Conservation (phyloP, 495 filamentous ascomycete species). For the Penicillium waksmanii region DNA sequence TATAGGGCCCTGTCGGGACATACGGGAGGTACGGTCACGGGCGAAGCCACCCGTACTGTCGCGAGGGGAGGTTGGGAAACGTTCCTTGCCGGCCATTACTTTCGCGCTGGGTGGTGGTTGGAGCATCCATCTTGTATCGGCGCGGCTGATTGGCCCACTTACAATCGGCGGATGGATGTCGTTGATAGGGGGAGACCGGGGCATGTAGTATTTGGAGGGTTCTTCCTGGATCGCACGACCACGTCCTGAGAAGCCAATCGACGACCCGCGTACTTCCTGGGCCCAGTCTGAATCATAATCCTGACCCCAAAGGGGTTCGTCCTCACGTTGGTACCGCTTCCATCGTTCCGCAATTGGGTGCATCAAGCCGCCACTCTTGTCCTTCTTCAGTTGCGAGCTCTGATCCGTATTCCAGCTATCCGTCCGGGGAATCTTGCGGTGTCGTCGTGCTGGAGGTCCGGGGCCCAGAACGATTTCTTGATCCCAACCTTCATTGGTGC, state of each 20-base stretch:
- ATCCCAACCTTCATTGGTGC: slow-evolving; percentile 82
- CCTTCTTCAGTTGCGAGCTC: slow-evolving; percentile 32
- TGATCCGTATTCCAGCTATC: slow-evolving; percentile 54
- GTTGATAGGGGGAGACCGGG: slow-evolving; percentile 79
- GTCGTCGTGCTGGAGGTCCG: slow-evolving; percentile 62
- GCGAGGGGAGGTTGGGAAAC: slow-evolving; percentile 44
- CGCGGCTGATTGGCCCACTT: slow-evolving; percentile 67
- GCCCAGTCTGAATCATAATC: slow-evolving; percentile 57
- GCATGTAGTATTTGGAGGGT: slow-evolving; percentile 62
- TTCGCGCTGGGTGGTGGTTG: slow-evolving; percentile 83
- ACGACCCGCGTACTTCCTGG: slow-evolving; percentile 50
- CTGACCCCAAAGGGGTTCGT: slow-evolving; percentile 80
- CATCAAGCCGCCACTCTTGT: slow-evolving; percentile 36
- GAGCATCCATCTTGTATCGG: slow-evolving; percentile 85
- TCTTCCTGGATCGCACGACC: slow-evolving; percentile 44
- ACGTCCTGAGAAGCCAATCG: slow-evolving; percentile 56
- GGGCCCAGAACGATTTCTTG: slow-evolving; percentile 85
- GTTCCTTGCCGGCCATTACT: slow-evolving; percentile 82
- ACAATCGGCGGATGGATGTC: slow-evolving; percentile 87
- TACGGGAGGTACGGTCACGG: slow-evolving; percentile 19
- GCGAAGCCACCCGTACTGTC: slow-evolving; percentile 20
- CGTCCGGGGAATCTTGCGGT: slow-evolving; percentile 48
- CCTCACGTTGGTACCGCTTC: slow-evolving; percentile 83
- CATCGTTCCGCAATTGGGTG: slow-evolving; percentile 59
- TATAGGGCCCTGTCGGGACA: slow-evolving; percentile 8